phyloP scores from a whole-genome alignment of 2,329 filamentous ascomycete genomes.

The Dothideomycetes sp. region DNA sequence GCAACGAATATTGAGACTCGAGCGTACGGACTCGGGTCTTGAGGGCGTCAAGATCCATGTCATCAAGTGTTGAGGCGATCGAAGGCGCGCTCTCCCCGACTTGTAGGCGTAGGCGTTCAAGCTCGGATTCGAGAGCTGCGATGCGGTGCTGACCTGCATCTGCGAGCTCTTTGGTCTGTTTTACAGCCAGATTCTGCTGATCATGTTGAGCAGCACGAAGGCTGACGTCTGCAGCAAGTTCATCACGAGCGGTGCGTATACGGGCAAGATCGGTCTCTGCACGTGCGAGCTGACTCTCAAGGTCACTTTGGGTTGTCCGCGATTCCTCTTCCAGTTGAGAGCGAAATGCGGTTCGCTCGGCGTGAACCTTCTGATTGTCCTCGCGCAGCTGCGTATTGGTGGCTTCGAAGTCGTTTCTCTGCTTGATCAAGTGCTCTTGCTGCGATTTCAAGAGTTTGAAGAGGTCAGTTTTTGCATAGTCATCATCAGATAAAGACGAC shows the following conservation, averaged over 20 bases:
- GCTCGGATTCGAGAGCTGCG: slow-evolving; percentile 67
- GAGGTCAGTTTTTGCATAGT: slow-evolving; percentile 82
- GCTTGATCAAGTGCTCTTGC: slow-evolving; percentile 84
- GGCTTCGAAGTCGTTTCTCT: slow-evolving; percentile 83
- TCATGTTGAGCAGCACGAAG: slow-evolving; percentile 72
- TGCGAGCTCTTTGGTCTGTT: slow-evolving; percentile 70
- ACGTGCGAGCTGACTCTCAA: slow-evolving; percentile 69
- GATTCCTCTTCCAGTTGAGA: slow-evolving; percentile 72
- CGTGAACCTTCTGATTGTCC: slow-evolving; percentile 73
- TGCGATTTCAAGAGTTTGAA: slow-evolving; percentile 88
- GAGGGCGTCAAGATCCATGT: slow-evolving; percentile 58
- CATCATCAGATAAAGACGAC: slow-evolving; percentile 73
- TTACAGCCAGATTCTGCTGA: slow-evolving; percentile 56
- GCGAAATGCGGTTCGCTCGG: slow-evolving; percentile 74
- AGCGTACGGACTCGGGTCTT: slow-evolving; percentile 62
- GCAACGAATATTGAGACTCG: slow-evolving; percentile 67
- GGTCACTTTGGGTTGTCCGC: slow-evolving; percentile 59
- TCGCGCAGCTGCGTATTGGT: slow-evolving; percentile 75
- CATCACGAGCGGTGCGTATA: slow-evolving; percentile 74
- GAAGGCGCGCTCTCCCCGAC: slow-evolving; percentile 33
- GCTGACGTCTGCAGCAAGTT: slow-evolving; percentile 69
- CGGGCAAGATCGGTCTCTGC: slow-evolving; percentile 78
- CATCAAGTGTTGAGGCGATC: slow-evolving; percentile 34
- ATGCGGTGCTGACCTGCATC: slow-evolving; percentile 74
- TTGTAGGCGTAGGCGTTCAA: slow-evolving; percentile 56